Evolutionary conservation across 2,329 filamentous ascomycete genomes (phyloP), one percentile per base, ranked within the genome.

Genomic region (Lecanosticta acicola): DNA sequence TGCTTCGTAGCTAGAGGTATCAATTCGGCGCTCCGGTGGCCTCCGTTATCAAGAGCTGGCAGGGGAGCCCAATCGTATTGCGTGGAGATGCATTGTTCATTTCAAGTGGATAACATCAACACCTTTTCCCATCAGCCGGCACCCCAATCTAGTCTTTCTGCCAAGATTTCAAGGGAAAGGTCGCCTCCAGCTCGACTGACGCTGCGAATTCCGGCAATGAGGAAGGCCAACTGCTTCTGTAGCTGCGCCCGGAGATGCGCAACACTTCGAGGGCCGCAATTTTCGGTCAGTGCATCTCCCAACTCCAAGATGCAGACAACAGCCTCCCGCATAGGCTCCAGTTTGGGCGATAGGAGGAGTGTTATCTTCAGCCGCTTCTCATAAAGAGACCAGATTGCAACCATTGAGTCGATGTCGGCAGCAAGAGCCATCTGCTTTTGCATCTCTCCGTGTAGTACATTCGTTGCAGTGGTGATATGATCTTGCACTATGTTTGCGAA

Each of bases 351-450:
- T 0, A 94, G 75, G 18, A 93, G 77, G 8, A 85, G 80, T 53
- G 87, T 81, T 24, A 81, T 77, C 45, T 82, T 71, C 9, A 93
- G 68, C 1, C 75, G 75, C 36, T 72, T 74, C 36, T 85, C 69
- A 58, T 84, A 91, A 0, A 66, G 62, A 3, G 77, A 68, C 61
- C 95, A 89, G 1, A 82, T 74, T 1, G 68, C 67, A 19, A 89
- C 81, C 86, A 96, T 94, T 19, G 77, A 77, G 61, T 96, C 88
- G 8, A 96, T 80, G 55, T 91, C 87, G 19, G 76, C 73, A 0
- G 87, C 80, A 4, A 70, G 68, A 11, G 68, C 66, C 41, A 96
- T 74, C 0, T 75, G 70, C 2, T 66, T 62, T 4, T 70, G 69
- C 70, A 96, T 77, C 21, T 72, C 70, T 2, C 66, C 59, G 1